Percentiles rank a stretch among this genome's conserved stretches.
Conservation (phyloP, 257 asterid genomes). For the Rehmannia glutinosa region DNA sequence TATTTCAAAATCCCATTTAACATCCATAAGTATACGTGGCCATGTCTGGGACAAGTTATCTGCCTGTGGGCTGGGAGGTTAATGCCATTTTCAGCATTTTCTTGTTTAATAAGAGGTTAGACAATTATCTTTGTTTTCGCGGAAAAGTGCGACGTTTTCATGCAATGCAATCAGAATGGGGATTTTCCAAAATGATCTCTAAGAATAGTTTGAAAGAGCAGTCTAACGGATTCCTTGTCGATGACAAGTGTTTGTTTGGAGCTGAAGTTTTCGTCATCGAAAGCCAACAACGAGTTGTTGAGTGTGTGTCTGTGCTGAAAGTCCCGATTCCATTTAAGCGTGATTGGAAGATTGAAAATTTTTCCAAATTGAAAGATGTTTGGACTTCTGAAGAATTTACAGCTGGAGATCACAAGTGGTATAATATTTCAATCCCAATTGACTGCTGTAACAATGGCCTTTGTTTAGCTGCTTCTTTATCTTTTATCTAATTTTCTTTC, state of each 20-base stretch:
- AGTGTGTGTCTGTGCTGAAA: constrained; percentile 1
- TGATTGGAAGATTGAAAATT: constrained; percentile 2
- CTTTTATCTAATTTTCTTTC: no score
- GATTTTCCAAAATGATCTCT: constrained; percentile 20
- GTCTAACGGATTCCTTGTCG: constrained; percentile 16
- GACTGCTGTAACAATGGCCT: no score
- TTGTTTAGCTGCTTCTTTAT: no score
- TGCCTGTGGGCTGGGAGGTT: constrained; percentile 16
- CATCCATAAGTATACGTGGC: constrained; percentile 6
- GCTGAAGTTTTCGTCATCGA: constrained; percentile 17
- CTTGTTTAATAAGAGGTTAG: not conserved
- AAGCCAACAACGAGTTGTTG: not conserved
- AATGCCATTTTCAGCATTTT: constrained; percentile 17
- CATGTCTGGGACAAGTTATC: not conserved
- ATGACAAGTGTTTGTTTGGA: constrained; percentile 27
- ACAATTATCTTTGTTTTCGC: constrained; percentile 10
- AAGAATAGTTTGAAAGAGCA: constrained; percentile 2
- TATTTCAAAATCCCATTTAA: no score
- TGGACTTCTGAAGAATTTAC: not conserved
- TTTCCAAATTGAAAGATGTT: not conserved
- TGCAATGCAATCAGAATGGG: constrained; percentile 13
- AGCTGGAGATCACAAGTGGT: not conserved
- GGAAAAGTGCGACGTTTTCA: constrained; percentile 13
- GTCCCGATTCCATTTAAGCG: not conserved
- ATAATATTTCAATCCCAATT: not conserved